A percentile compares a stretch with the other conserved stretches of the same genome.
Evolutionary conservation across 78 protist species (phyloP).

Genomic region (Diacronema lutheri): DNA sequence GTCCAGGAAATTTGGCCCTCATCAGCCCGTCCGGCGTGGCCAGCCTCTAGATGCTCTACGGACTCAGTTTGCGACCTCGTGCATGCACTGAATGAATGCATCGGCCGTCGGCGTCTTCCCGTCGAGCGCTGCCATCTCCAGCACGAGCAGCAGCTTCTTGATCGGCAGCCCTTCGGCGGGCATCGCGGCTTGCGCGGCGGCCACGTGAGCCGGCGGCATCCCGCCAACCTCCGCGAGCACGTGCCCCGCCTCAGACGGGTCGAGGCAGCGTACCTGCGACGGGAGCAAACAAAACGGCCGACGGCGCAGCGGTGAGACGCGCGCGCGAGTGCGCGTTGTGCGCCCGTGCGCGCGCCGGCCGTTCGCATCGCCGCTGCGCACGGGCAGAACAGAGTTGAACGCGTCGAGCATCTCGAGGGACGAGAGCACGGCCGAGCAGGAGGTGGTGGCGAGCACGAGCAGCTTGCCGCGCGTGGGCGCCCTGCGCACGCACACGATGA

Average conservation of each 20-base stretch:
- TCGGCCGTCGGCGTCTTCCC: too few relatives aligned
- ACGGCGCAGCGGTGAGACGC: too few relatives aligned
- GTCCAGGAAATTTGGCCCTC: too few relatives aligned
- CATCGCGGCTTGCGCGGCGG: too few relatives aligned
- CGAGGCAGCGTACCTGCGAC: neutral
- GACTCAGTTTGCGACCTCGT: too few relatives aligned
- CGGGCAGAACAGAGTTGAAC: conserved; percentile 40
- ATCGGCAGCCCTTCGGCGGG: conserved; percentile 36
- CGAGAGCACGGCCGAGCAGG: conserved; percentile 44
- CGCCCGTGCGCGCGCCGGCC: too few relatives aligned
- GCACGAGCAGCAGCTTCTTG: conserved; percentile 76
- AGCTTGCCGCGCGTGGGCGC: conserved; percentile 75
- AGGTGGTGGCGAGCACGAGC: conserved; percentile 87
- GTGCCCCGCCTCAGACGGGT: neutral
- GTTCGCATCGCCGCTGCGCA: too few relatives aligned
- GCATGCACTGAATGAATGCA: too few relatives aligned
- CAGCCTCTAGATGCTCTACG: too few relatives aligned
- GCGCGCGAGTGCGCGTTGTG: too few relatives aligned
- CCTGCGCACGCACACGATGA: conserved; percentile 73
- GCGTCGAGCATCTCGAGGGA: conserved; percentile 65
- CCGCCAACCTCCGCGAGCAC: neutral
- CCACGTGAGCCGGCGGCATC: neutral
- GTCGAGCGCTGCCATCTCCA: conserved; percentile 92
- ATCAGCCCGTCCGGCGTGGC: too few relatives aligned
- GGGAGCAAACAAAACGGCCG: too few relatives aligned